Conservation (phyloP, 75 land plant species). For the Ceratopteris richardii region DNA sequence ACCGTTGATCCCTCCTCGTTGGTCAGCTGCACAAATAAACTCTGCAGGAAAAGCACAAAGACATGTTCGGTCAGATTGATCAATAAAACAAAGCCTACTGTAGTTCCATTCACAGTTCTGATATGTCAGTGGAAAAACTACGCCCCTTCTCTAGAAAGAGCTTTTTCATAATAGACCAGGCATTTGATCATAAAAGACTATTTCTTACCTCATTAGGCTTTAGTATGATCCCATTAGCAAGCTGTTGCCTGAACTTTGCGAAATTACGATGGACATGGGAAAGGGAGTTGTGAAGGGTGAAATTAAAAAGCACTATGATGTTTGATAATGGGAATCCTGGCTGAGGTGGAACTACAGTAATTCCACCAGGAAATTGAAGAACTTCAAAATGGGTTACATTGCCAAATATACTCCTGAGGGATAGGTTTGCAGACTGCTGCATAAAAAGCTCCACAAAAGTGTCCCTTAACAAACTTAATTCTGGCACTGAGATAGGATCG, state of each 20-base stretch:
- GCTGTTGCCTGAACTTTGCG: constrained; percentile 21
- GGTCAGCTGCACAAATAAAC: constrained; percentile 46
- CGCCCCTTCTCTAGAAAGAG: no score
- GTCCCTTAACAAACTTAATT: constrained; percentile 38
- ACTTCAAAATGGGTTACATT: constrained; percentile 46
- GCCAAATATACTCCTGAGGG: constrained; percentile 44
- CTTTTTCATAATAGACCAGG: no score
- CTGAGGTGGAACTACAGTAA: constrained; percentile 42
- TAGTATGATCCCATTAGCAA: constrained; percentile 5
- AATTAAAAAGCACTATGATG: constrained; percentile 43
- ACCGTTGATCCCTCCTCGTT: constrained; percentile 57
- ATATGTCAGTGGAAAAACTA: no score
- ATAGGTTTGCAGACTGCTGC: constrained; percentile 25
- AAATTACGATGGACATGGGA: constrained; percentile 28
- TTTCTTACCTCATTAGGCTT: constrained; percentile 14
- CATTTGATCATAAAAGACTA: no score
- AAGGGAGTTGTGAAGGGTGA: constrained; percentile 44
- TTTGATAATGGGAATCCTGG: constrained; percentile 25
- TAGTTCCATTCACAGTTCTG: no score
- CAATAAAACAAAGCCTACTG: no score
- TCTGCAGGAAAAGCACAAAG: no score
- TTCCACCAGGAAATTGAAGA: constrained; percentile 49
- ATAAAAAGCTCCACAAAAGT: constrained; percentile 43
- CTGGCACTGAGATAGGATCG: constrained; percentile 27
- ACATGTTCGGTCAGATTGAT: no score